Conservation (phyloP, 306 rosid species). For the Leucaena leucocephala region DNA sequence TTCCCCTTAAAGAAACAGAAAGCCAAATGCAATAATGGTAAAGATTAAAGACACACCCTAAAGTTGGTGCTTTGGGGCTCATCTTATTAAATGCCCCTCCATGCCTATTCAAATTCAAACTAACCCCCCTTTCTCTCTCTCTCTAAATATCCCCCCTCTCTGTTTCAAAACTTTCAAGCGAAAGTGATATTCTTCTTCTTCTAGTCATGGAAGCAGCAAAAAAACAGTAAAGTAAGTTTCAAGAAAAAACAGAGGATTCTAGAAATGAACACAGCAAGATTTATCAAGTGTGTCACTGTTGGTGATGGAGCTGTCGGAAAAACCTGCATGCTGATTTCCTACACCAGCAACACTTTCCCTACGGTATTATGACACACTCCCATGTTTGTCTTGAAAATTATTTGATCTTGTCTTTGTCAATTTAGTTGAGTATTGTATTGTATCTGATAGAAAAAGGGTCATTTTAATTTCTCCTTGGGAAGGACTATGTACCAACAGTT, state of each 20-base stretch:
- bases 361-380: constrained; percentile 53
- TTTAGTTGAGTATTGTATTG: background rate
- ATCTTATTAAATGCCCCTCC: constrained; percentile 64
- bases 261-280: constrained; percentile 86
- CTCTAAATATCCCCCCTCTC: constrained; percentile 24
- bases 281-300: constrained; percentile 91
- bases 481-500: constrained; percentile 96
- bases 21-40: constrained; percentile 63
- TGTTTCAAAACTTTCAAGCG: constrained; percentile 25
- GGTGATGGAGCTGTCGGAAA: constrained; percentile 98
- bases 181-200: background rate
- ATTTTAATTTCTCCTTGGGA: background rate
- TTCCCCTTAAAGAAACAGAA: constrained; percentile 95
- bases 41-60: constrained; percentile 51
- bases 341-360: constrained; percentile 90
- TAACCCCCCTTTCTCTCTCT: constrained; percentile 26
- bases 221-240: constrained; percentile 32
- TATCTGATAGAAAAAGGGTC: constrained; percentile 12
- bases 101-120: constrained; percentile 49
- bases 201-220: constrained; percentile 42
- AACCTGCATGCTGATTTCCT: constrained; percentile 91
- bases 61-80: constrained; percentile 61
- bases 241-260: constrained; percentile 5
- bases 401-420: constrained; percentile 3
- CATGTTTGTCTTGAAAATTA: background rate